These are phyloP conservation scores for Saccharomycopsis sp. DNA, from an alignment of 805 yeast genomes.

Conservation along the genomic window DNA sequence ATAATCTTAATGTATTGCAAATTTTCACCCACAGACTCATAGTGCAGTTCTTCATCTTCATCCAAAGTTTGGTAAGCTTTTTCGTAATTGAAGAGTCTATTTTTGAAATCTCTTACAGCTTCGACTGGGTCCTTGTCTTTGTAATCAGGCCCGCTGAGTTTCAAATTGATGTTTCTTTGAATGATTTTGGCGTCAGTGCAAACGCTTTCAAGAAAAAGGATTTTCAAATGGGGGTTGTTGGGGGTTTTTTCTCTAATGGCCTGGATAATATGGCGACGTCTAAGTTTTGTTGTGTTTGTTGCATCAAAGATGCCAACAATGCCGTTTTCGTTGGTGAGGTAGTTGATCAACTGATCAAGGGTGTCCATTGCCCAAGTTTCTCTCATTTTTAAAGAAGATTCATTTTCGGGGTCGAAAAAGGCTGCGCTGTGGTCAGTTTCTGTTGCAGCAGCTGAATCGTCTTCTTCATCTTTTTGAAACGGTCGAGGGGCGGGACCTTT, in stretches of 20 bases:
- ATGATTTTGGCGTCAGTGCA: conserved; percentile 26
- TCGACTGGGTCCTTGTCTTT: conserved; percentile 61
- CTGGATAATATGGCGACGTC: conserved; percentile 34
- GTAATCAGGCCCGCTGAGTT: conserved; percentile 38
- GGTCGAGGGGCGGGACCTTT: conserved; percentile 27
- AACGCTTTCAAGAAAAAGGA: conserved; percentile 34
- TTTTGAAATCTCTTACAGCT: conserved; percentile 31
- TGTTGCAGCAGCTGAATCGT: conserved; percentile 20
- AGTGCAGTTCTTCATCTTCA: conserved; percentile 35
- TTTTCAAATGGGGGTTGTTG: conserved; percentile 28
- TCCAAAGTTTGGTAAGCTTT: conserved; percentile 44
- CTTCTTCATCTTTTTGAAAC: conserved; percentile 11
- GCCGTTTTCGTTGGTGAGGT: conserved; percentile 29
- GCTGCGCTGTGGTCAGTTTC: conserved; percentile 28
- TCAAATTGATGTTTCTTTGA: conserved; percentile 27
- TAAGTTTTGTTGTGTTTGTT: conserved; percentile 38
- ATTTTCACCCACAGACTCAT: conserved; percentile 30
- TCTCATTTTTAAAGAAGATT: conserved; percentile 30
- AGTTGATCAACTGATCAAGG: conserved; percentile 31
- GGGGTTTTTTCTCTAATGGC: conserved; percentile 29
- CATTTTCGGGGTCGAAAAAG: conserved; percentile 34
- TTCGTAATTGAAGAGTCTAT: conserved; percentile 43
- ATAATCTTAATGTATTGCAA: conserved; percentile 56
- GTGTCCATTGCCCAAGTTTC: conserved; percentile 42
- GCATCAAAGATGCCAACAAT: conserved; percentile 45